Percentiles rank a stretch among this genome's conserved stretches.
phyloP scores from a whole-genome alignment of 179 eudicot species.

The Silene vulgaris region DNA sequence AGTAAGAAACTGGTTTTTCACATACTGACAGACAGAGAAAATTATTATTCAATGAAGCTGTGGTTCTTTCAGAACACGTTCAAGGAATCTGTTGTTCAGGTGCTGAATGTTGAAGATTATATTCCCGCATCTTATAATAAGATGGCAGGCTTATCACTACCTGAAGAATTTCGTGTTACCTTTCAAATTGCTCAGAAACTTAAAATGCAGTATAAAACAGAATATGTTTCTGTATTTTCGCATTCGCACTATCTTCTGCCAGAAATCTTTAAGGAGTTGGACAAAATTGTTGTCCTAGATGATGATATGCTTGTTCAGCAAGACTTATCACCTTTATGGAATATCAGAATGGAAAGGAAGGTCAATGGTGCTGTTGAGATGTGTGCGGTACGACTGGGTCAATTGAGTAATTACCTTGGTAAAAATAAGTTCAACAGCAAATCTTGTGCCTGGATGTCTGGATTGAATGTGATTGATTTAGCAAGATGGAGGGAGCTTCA shows the following conservation, averaged over 20 bases:
- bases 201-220: conserved; percentile 42
- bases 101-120: conserved; percentile 67
- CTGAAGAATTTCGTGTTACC: conserved; percentile 78
- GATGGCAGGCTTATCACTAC: conserved; percentile 42
- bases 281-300: conserved; percentile 72
- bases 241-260: conserved; percentile 77
- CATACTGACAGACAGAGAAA: conserved; percentile 73
- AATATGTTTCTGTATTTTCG: conserved; percentile 70
- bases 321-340: conserved; percentile 76
- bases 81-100: conserved; percentile 64
- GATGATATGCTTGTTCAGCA: conserved; percentile 82
- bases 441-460: conserved; percentile 90
- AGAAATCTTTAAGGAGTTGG: conserved; percentile 50
- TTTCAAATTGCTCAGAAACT: conserved; percentile 42
- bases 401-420: conserved; percentile 51
- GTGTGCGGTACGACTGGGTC: conserved; percentile 62
- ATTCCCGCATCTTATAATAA: conserved; percentile 21
- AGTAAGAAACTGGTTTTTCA: conserved; percentile 77
- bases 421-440: conserved; percentile 35
- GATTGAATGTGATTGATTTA: conserved; percentile 76
- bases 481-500: conserved; percentile 68
- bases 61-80: conserved; percentile 64
- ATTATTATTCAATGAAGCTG: conserved; percentile 76
- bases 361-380: conserved; percentile 77
- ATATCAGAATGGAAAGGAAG: conserved; percentile 60